Conservation (phyloP, 768 basidiomycete species). For the Fibroporia radiculosa region DNA sequence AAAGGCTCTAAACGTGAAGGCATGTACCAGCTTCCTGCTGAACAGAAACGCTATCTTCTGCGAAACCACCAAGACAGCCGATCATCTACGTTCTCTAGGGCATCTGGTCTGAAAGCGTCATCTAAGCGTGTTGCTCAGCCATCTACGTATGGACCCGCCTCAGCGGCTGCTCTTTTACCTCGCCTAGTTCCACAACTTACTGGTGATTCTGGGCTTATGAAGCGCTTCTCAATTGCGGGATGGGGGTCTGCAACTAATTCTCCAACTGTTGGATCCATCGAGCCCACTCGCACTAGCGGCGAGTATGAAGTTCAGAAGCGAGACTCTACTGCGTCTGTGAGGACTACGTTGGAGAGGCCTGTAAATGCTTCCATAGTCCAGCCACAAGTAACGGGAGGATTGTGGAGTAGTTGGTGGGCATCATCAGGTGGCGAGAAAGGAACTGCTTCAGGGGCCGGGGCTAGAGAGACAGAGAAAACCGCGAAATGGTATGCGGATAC, state of each 20-base stretch:
- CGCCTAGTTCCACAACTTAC: slow-evolving; percentile 67
- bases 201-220: slow-evolving; percentile 62
- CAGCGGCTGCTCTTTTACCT: slow-evolving; percentile 48
- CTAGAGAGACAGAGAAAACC: slow-evolving; percentile 34
- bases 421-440: slow-evolving; percentile 52
- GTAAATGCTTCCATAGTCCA: slow-evolving; percentile 31
- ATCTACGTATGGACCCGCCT: slow-evolving; percentile 55
- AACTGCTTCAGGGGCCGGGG: slow-evolving; percentile 18
- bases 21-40: slow-evolving; percentile 52
- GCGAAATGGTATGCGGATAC: slow-evolving; percentile 59
- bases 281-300: slow-evolving; percentile 29
- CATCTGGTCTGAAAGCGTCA: slow-evolving; percentile 19
- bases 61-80: slow-evolving; percentile 43
- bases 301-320: slow-evolving; percentile 26
- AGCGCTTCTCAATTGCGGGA: slow-evolving; percentile 55
- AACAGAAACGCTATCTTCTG: slow-evolving; percentile 63
- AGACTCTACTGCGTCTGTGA: slow-evolving; percentile 18
- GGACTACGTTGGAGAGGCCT: slow-evolving; percentile 23
- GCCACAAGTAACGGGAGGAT: slow-evolving; percentile 65
- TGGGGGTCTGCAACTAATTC: slow-evolving; percentile 40
- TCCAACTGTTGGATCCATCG: slow-evolving; percentile 26
- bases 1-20: slow-evolving; percentile 60
- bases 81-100: slow-evolving; percentile 25
- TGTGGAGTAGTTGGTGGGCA: slow-evolving; percentile 73
- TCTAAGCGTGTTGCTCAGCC: slow-evolving; percentile 22